Evolutionary conservation across 371 early-diverging fungal species (phyloP).

Genomic region (Syncephalis fuscata): DNA sequence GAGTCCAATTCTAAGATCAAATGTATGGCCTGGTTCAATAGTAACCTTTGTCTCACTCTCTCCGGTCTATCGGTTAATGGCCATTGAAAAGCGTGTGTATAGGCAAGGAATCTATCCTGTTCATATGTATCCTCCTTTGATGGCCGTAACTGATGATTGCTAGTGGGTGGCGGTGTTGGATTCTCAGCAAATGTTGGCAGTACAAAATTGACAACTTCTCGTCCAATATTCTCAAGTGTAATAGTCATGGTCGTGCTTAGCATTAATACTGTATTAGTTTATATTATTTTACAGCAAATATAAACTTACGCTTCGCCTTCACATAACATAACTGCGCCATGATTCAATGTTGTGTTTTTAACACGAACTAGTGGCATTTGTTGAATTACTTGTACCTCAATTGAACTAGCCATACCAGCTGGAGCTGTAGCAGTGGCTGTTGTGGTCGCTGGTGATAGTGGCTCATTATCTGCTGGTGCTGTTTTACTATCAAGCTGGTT

Average conservation of each 20-base stretch:
- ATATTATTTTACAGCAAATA: background rate
- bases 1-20: slow-evolving; percentile 39
- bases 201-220: slow-evolving; percentile 46
- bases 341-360: slow-evolving; percentile 31
- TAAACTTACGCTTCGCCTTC: slow-evolving; percentile 58
- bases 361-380: slow-evolving; percentile 48
- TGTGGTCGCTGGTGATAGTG: background rate
- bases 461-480: background rate
- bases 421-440: slow-evolving; percentile 1
- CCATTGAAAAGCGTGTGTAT: too few species aligned
- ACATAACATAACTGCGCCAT: slow-evolving; percentile 58
- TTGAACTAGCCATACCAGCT: slow-evolving; percentile 9
- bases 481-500: too few species aligned
- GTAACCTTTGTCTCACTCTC: slow-evolving; percentile 12
- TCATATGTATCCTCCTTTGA: slow-evolving; percentile 53
- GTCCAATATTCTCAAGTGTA: slow-evolving; percentile 57
- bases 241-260: slow-evolving; percentile 38
- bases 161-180: slow-evolving; percentile 19
- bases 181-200: slow-evolving; percentile 48
- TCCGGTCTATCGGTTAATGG: too few species aligned
- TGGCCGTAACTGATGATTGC: slow-evolving; percentile 18
- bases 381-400: slow-evolving; percentile 42
- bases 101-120: slow-evolving; percentile 21
- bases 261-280: too few species aligned
- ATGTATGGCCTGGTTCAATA: slow-evolving; percentile 34